A percentile compares a stretch with the other conserved stretches of the same genome.
phyloP scores from a whole-genome alignment of 2,329 filamentous ascomycete species.

The Zarea fungicola region DNA sequence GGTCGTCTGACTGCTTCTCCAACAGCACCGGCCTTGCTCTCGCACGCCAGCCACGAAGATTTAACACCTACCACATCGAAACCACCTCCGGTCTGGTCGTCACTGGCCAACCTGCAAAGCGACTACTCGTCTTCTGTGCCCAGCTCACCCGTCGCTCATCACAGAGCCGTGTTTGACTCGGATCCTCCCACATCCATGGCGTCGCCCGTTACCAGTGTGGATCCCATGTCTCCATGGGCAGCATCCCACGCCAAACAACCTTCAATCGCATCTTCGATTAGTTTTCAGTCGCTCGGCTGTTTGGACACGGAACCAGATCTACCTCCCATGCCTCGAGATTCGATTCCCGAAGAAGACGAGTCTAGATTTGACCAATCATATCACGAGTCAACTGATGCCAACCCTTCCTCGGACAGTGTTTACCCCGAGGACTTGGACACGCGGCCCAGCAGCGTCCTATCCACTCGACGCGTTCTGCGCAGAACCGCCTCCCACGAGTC shows the following conservation, averaged over 20 bases:
- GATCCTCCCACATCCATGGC: slow-evolving; percentile 77
- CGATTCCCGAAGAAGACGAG: slow-evolving; percentile 36
- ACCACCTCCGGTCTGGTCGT: slow-evolving; percentile 56
- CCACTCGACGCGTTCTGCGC: slow-evolving; percentile 42
- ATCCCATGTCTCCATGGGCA: slow-evolving; percentile 60
- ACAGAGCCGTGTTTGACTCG: slow-evolving; percentile 70
- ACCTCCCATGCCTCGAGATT: slow-evolving; percentile 16
- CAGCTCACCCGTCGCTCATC: slow-evolving; percentile 67
- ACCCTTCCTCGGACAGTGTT: not conserved
- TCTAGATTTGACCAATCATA: slow-evolving; percentile 15
- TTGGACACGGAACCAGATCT: slow-evolving; percentile 28
- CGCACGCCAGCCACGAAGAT: slow-evolving; percentile 39
- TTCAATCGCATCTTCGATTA: slow-evolving; percentile 51
- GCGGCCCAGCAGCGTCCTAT: slow-evolving; percentile 14
- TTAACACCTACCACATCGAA: slow-evolving; percentile 42
- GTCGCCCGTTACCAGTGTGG: slow-evolving; percentile 73
- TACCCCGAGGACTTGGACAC: not conserved
- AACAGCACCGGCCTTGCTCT: slow-evolving; percentile 35
- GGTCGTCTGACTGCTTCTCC: slow-evolving; percentile 30
- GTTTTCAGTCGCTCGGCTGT: slow-evolving; percentile 36
- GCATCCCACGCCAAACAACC: slow-evolving; percentile 48
- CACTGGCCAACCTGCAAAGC: slow-evolving; percentile 54
- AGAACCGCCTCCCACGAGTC: slow-evolving; percentile 78
- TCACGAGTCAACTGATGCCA: slow-evolving; percentile 15
- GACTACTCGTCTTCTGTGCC: slow-evolving; percentile 71